A percentile compares a stretch with the other conserved stretches of the same genome.
Conservation (phyloP, 2,329 filamentous ascomycete genomes). For the Diaporthe citri region DNA sequence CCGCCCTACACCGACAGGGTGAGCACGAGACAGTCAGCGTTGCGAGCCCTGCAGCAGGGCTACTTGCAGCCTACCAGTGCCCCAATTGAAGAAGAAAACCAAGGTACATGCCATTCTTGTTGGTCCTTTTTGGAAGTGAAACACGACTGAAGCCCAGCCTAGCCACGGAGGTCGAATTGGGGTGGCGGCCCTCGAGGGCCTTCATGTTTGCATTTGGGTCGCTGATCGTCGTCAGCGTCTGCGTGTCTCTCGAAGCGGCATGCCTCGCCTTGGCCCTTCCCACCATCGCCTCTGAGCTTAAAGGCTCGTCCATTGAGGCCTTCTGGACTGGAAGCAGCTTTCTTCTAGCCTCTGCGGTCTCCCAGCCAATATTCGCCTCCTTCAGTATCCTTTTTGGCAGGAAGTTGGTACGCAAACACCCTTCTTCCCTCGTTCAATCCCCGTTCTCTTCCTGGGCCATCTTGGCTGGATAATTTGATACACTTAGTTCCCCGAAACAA, state of each 20-base stretch:
- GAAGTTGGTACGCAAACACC: not conserved
- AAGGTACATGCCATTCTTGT: not conserved
- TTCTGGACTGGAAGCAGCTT: slow-evolving; percentile 25
- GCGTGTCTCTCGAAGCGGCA: slow-evolving; percentile 14
- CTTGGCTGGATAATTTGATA: not conserved
- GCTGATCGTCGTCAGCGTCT: slow-evolving; percentile 17
- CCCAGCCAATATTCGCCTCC: slow-evolving; percentile 14
- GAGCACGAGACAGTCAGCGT: not conserved
- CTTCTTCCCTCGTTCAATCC: accelerated
- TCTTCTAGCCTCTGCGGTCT: slow-evolving; percentile 12
- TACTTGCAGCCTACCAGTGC: not conserved
- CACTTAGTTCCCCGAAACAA: not conserved
- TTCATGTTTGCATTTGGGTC: slow-evolving; percentile 16
- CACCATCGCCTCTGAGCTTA: not conserved
- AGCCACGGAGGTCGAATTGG: not conserved
- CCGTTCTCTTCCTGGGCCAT: not conserved
- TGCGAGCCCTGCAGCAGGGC: slow-evolving; percentile 1
- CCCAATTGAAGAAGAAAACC: not conserved
- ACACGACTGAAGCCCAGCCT: not conserved
- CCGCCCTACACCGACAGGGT: not conserved
- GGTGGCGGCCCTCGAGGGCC: slow-evolving; percentile 6
- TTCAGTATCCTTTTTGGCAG: slow-evolving; percentile 14
- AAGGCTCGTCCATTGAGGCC: not conserved
- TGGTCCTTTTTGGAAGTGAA: not conserved
- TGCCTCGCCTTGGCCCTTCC: slow-evolving; percentile 23